Conservation (phyloP, 352 stramenopile species). For the Globisporangium nodosum region DNA sequence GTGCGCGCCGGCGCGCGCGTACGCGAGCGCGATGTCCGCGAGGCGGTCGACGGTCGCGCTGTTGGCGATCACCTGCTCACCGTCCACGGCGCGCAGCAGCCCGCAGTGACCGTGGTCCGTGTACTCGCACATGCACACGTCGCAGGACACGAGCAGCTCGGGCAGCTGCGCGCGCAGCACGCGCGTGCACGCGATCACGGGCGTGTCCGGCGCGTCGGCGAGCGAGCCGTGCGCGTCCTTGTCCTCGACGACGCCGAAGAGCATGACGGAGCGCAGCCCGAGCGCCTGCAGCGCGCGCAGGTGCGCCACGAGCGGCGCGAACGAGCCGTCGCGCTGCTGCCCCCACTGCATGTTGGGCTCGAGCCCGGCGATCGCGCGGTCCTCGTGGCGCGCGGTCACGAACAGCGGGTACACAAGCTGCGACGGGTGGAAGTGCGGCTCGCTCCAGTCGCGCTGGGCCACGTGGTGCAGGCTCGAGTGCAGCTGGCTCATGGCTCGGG, state of each 20-base stretch:
- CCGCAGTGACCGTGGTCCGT: slow-evolving; percentile 87
- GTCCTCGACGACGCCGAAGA: slow-evolving; percentile 84
- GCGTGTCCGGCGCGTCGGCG: slow-evolving; percentile 67
- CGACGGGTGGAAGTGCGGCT: slow-evolving; percentile 83
- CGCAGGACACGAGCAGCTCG: slow-evolving; percentile 77
- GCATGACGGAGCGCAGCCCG: slow-evolving; percentile 81
- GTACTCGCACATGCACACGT: slow-evolving; percentile 91
- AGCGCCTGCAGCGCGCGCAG: slow-evolving; percentile 64
- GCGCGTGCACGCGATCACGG: slow-evolving; percentile 69
- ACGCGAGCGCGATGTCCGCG: slow-evolving; percentile 92
- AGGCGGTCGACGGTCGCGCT: slow-evolving; percentile 95
- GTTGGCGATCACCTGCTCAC: slow-evolving; percentile 96
- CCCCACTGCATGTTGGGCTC: slow-evolving; percentile 87
- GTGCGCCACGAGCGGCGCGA: slow-evolving; percentile 67
- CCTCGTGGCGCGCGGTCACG: slow-evolving; percentile 62
- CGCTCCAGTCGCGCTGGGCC: slow-evolving; percentile 77
- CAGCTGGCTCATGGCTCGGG: slow-evolving; percentile 23
- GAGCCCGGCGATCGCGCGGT: slow-evolving; percentile 71
- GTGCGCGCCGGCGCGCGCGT: slow-evolving; percentile 95
- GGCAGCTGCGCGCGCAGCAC: slow-evolving; percentile 60
- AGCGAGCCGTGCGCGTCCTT: slow-evolving; percentile 77
- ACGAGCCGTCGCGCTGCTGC: slow-evolving; percentile 50
- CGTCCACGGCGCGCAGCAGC: slow-evolving; percentile 82
- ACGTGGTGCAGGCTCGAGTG: slow-evolving; percentile 82
- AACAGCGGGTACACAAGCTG: slow-evolving; percentile 91